Evolutionary conservation across 768 basidiomycete species (phyloP), one percentile per base, ranked within the genome.

Genomic region (Lactarius trivialis): DNA sequence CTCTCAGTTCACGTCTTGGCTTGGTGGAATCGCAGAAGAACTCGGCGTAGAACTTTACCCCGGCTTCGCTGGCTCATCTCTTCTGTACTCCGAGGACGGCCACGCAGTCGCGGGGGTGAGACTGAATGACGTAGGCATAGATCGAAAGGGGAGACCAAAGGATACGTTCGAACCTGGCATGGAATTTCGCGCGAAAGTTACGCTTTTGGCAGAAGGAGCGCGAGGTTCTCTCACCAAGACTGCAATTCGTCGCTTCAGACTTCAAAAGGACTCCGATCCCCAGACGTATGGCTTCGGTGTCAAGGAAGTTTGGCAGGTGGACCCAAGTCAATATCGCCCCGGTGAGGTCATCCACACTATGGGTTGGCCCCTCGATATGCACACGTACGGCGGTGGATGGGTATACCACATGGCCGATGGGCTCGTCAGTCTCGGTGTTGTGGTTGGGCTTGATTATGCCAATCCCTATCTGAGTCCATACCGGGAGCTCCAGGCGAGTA

Each of bases 271-370:
- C 21, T 71, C 75, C 1, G 88, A 96, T 73, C 88, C 89, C 2
- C 97, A 98, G 76, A 98, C 96, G 3, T 98, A 98, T 68, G 97
- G 89, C 0, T 85, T 99, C 60, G 97, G 97, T 3, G 76, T 98
- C 56, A 98, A 99, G 78, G 96, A 99, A 73, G 93, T 98, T 2
- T 98, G 97, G 97, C 83, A 90, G 39, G 86, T 99, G 14, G 84
- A 85, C 71, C 67, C 81, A 60, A 79, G 69, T 55, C 70, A 78
- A 67, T 81, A 93, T 71, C 73, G 81, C 32, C 84, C 92, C 0
- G 91, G 91, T 21, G 81, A 91, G 69, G 85, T 97, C n/a, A 81
- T 94, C 7, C 97, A 99, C 74, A 93, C 92, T 8, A 77, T 99
- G 69, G 97, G 97, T 7, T 98, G 89, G 91, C 97, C 97, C 0